Evolutionary conservation across 1,139 yeast species (phyloP).

Genomic region (Candida dubliniensis): DNA sequence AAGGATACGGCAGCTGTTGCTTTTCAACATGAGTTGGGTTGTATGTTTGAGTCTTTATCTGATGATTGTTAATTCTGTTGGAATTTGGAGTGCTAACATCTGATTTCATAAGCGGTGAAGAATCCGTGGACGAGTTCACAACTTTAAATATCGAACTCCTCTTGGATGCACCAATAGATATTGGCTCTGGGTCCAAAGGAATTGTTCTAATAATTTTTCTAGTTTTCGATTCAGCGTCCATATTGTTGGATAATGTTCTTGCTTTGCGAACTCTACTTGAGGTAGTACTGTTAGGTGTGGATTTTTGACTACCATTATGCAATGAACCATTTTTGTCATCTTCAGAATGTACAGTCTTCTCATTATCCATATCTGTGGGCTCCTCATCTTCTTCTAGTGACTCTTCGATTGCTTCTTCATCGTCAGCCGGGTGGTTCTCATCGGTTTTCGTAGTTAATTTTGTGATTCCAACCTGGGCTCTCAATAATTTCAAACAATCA

Average conservation of each 20-base stretch:
- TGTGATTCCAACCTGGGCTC: slow-evolving; percentile 86
- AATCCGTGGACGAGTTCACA: slow-evolving; percentile 33
- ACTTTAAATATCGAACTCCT: slow-evolving; percentile 43
- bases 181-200: slow-evolving; percentile 82
- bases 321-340: slow-evolving; percentile 13
- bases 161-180: slow-evolving; percentile 37
- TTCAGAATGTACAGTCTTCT: slow-evolving; percentile 9
- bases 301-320: slow-evolving; percentile 25
- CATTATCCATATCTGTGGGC: slow-evolving; percentile 26
- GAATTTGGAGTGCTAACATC: slow-evolving; percentile 6
- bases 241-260: slow-evolving; percentile 52
- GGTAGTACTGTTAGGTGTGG: slow-evolving; percentile 41
- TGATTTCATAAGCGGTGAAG: slow-evolving; percentile 24
- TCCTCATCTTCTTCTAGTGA: slow-evolving; percentile 25
- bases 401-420: slow-evolving; percentile 18
- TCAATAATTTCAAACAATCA: slow-evolving; percentile 78
- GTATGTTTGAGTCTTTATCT: not conserved
- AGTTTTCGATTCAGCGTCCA: slow-evolving; percentile 68
- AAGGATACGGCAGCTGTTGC: too few relatives aligned
- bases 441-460: slow-evolving; percentile 47
- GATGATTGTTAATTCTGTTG: not conserved
- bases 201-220: slow-evolving; percentile 71
- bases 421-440: slow-evolving; percentile 20
- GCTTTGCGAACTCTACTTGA: slow-evolving; percentile 36
- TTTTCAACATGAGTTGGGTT: not conserved